Evolutionary conservation across 2,329 filamentous ascomycete genomes (phyloP).

Genomic region (Sporothrix inflata): DNA sequence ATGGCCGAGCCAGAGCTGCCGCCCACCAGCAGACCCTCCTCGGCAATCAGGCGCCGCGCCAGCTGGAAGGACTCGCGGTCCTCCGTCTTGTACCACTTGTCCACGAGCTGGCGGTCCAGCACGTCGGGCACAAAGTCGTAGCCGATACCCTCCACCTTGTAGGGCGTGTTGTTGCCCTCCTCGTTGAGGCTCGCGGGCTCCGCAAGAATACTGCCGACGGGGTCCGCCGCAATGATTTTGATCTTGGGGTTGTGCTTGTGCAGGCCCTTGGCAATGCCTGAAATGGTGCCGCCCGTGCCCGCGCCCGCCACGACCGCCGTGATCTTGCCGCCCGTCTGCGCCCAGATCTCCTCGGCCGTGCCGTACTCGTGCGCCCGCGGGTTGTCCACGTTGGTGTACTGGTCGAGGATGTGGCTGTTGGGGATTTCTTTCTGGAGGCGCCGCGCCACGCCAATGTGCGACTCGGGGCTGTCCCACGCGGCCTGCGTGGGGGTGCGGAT

Average conservation of each 20-base stretch:
- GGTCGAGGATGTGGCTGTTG: constrained; percentile 95
- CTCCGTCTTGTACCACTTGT: constrained; percentile 98
- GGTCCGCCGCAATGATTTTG: constrained; percentile 91
- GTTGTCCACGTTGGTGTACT: constrained; percentile 92
- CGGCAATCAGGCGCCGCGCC: constrained; percentile 85
- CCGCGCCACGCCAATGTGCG: constrained; percentile 91
- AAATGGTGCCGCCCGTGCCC: constrained; percentile 94
- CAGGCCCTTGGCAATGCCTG: constrained; percentile 81
- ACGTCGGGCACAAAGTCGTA: constrained; percentile 99
- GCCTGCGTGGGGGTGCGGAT: constrained; percentile 96
- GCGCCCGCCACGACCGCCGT: constrained; percentile 87
- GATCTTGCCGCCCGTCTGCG: constrained; percentile 81
- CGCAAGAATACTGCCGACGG: constrained; percentile 87
- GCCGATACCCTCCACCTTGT: constrained; percentile 98
- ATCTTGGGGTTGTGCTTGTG: constrained; percentile 83
- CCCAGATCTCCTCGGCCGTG: constrained; percentile 95
- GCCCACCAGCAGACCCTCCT: constrained; percentile 91
- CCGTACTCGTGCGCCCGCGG: constrained; percentile 91
- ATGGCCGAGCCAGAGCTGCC: constrained; percentile 93
- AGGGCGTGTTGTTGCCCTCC: constrained; percentile 77
- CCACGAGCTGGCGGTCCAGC: constrained; percentile 75
- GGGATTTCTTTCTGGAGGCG: constrained; percentile 93
- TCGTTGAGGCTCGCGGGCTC: constrained; percentile 79
- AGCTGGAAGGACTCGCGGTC: constrained; percentile 89
- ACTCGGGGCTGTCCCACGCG: constrained; percentile 91